Base-by-base conservation (phyloP, 805 yeast genomes). In the Candida yuanshanica region DNA sequence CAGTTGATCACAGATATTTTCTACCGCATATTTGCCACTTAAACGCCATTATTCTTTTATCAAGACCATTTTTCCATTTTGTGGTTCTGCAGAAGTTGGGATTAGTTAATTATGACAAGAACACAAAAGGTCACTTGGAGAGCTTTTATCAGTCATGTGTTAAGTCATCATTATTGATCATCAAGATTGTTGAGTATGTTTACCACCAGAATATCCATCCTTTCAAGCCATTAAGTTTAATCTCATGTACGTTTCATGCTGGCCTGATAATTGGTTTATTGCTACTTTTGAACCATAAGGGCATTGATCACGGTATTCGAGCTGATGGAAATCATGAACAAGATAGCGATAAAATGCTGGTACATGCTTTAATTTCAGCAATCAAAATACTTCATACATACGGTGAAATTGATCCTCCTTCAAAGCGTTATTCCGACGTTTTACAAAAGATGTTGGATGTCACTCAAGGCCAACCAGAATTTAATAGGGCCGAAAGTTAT, bases 11-110 rank as follows among this genome's bases (percentile, higher is more conserved):
- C 36, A 44, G 43, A 34, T 40, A 36, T 17, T 48, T 65, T 22
- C 41, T 65, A 8, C 54, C 66, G 4, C 70, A 69, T 48, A 51
- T 66, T 5, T 53, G 59, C 11, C 64, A 68, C 33, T 50, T 69
- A n/a, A 59, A 59, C 44, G 66, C 65, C 0, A 59, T 67, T 12
- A 53, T 65, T 33, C 43, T 69, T 23, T 50, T 70, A n/a, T 55
- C 69, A 29, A 55, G 70, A 16, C 74, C 75, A 6, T 69, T 68
- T 42, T 66, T 66, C 51, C 62, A 66, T 48, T 65, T 59, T 45
- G 42, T 55, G 26, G 53, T 62, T 14, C 41, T 53, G 20, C 47
- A 47, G 20, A 56, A 53, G 23, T 36, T 56, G 9, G 50, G 49
- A 1, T 33, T 54, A 16, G 49, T 51, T 14, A 39, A 41, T 1